A percentile compares a stretch with the other conserved stretches of the same genome.
Evolutionary conservation across 495 filamentous ascomycete species (phyloP).

Genomic region (Lasiosphaeria ovina): DNA sequence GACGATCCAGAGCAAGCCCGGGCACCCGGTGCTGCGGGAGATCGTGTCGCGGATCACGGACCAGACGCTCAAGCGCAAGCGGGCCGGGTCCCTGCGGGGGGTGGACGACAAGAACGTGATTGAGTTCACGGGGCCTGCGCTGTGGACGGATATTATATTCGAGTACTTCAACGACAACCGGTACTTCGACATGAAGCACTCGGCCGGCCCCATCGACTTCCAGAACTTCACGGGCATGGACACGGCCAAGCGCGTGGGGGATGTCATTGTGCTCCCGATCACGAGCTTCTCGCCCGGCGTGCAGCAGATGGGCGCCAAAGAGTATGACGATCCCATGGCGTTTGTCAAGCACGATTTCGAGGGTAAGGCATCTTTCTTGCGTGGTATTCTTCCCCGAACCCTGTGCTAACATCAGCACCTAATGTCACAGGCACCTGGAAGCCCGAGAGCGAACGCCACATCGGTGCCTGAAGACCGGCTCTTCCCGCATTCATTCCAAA

Average conservation of each 20-base stretch:
- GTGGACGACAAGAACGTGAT: conserved; percentile 77
- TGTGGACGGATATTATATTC: conserved; percentile 95
- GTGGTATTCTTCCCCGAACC: neutral
- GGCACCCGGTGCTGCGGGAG: conserved; percentile 86
- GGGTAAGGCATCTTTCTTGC: conserved; percentile 51
- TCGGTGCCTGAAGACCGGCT: conserved; percentile 37
- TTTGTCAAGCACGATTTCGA: conserved; percentile 98
- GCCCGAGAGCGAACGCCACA: conserved; percentile 64
- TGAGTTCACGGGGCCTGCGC: conserved; percentile 90
- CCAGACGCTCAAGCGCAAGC: conserved; percentile 74
- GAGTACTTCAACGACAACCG: conserved; percentile 87
- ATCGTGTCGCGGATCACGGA: conserved; percentile 83
- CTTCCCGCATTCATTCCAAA: conserved; percentile 7
- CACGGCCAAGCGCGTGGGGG: conserved; percentile 78
- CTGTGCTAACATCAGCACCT: conserved; percentile 6
- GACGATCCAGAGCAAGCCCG: conserved; percentile 95
- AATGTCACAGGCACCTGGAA: conserved; percentile 70
- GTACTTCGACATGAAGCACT: conserved; percentile 78
- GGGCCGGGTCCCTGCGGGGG: conserved; percentile 60
- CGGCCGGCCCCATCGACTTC: conserved; percentile 75
- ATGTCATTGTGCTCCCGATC: conserved; percentile 91
- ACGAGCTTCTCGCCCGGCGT: conserved; percentile 97
- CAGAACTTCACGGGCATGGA: conserved; percentile 87
- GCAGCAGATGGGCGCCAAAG: conserved; percentile 87
- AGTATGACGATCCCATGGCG: conserved; percentile 90